phyloP scores from a whole-genome alignment of 331 rosid species.

The Malus hybrid region DNA sequence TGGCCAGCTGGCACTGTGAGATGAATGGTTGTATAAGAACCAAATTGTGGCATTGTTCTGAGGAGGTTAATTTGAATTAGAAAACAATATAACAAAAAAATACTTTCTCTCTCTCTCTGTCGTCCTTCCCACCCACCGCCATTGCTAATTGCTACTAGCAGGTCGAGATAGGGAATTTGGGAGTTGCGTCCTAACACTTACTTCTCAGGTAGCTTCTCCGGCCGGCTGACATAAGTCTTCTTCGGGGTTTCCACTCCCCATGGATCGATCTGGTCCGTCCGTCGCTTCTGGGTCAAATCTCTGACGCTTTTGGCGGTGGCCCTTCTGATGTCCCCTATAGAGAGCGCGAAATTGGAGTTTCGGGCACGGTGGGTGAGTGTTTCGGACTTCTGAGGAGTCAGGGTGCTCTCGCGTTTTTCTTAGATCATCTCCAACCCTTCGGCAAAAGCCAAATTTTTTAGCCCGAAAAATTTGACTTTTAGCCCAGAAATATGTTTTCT shows the following conservation, averaged over 20 bases:
- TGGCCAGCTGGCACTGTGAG: too few relatives aligned
- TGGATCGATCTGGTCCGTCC: constrained; percentile 4
- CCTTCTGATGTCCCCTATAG: not conserved
- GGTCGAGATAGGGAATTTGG: not conserved
- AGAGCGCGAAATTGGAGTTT: not conserved
- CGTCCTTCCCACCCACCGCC: too few relatives aligned
- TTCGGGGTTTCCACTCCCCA: not conserved
- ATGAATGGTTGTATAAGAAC: too few relatives aligned
- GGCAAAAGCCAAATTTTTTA: too few relatives aligned
- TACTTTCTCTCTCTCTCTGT: too few relatives aligned
- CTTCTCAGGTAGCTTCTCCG: constrained; percentile 45
- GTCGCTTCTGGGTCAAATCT: constrained; percentile 7
- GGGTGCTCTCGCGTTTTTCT: constrained; percentile 4
- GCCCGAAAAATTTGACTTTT: too few relatives aligned
- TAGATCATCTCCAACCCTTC: too few relatives aligned
- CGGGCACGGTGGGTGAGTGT: not conserved
- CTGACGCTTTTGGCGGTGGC: constrained; percentile 12
- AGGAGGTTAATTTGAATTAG: too few relatives aligned
- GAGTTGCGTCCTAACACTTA: not conserved
- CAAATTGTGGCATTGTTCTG: too few relatives aligned
- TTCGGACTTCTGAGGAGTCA: constrained; percentile 55
- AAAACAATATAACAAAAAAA: too few relatives aligned
- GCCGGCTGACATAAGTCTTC: not conserved
- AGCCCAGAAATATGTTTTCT: too few relatives aligned
- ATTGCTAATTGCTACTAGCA: too few relatives aligned